phyloP scores from a whole-genome alignment of 176 grass and related monocot genomes.

The Triticum turgidum region DNA sequence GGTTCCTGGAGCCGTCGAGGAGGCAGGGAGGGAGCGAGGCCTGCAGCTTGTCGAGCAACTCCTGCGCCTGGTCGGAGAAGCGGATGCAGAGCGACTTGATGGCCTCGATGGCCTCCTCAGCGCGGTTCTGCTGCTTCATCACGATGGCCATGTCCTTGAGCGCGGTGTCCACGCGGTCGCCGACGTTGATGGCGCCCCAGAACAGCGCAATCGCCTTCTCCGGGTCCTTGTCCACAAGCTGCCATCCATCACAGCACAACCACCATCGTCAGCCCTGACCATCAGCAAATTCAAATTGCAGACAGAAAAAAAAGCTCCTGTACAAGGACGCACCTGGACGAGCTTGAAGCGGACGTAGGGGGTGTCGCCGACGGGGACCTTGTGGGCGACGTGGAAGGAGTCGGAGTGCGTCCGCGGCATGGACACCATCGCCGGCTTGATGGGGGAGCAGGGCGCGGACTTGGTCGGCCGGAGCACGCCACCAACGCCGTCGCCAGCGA shows the following conservation, averaged over 20 bases:
- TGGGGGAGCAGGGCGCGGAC: too few relatives aligned
- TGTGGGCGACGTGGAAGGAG: too few relatives aligned
- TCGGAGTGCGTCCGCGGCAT: too few relatives aligned
- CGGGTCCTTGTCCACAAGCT: constrained; percentile 94
- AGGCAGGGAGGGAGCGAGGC: too few relatives aligned
- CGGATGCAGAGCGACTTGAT: constrained; percentile 88
- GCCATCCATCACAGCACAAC: background rate
- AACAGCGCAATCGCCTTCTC: constrained; percentile 88
- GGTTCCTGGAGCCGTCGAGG: too few relatives aligned
- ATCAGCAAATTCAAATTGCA: background rate
- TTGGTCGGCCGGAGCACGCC: too few relatives aligned
- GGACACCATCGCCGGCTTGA: too few relatives aligned
- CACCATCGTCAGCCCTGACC: background rate
- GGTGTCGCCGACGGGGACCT: too few relatives aligned
- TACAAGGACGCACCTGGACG: too few relatives aligned
- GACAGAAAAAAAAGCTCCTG: too few relatives aligned
- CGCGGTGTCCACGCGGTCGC: constrained; percentile 87
- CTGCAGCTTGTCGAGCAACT: constrained; percentile 72
- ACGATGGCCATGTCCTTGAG: constrained; percentile 99
- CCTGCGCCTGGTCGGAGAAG: constrained; percentile 91
- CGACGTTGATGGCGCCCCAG: constrained; percentile 86
- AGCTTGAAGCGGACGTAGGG: too few relatives aligned
- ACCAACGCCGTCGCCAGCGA: too few relatives aligned
- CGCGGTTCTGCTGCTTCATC: constrained; percentile 98
- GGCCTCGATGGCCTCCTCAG: constrained; percentile 94